Base-by-base conservation (phyloP, 352 stramenopile genomes). In the Phytophthora uliginosa region DNA sequence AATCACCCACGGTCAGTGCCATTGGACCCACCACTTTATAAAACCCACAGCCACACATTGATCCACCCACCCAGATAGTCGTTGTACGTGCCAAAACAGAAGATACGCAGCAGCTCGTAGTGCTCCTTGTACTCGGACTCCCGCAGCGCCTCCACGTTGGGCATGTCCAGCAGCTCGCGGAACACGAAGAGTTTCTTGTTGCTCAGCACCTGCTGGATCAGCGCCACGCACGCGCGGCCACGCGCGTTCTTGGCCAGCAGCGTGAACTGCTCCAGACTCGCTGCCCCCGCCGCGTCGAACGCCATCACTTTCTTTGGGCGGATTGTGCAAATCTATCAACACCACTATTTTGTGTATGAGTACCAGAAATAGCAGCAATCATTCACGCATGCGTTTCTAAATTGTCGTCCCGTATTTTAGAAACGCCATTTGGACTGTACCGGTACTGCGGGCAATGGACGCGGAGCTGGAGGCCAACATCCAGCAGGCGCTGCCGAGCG, bases 161-260 rank as follows among this genome's bases (percentile, higher is more conserved):
- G 85, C 89, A 97, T 97, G 56, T 95, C 85, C 40, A 98, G 74
- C 54, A 98, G 82, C 83, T 98, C 94, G 22, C 94, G 91, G 71
- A 98, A 98, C 22, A 98, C 93, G 71, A 97, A 98, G 42, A 98
- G 81, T 73, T 97, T 97, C 76, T 95, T 96, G 78, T 97, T 96
- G 54, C 74, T 92, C 31, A 98, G 80, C 38, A 97, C 93, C 74
- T 98, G 94, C 79, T 98, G 94, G 66, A 98, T 96, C 47, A 98
- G 82, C 48, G 91, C 94, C 58, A 97, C 90, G 52, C 94, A 98
- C n/a, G 94, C 94, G 7, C 90, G 79, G 7, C 91, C 93, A 40
- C 94, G 92, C 48, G 91, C 88, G 24, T 95, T 95, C 81, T 98
- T 97, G 15, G 94, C 94, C 57, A 98, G 81, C 62, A 98, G 83